Evolutionary conservation across 2,329 filamentous ascomycete species (phyloP).

Genomic region (Cladophialophora chaetospira): DNA sequence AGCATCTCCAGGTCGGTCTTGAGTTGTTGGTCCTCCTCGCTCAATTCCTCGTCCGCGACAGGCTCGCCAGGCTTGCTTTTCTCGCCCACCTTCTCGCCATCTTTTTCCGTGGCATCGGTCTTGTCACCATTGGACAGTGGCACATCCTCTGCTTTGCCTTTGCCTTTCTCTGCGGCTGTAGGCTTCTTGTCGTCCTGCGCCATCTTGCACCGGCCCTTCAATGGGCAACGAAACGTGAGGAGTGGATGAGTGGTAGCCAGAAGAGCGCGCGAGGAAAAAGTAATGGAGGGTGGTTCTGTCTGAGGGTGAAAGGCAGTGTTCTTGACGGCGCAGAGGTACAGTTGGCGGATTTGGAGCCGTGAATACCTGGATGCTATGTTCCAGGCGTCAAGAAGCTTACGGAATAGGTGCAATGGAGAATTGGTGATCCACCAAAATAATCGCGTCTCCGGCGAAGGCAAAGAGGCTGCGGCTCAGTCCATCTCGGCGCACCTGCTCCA

Average conservation of each 20-base stretch:
- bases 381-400: constrained; percentile 29
- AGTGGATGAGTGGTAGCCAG: not conserved
- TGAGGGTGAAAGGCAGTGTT: too few relatives aligned
- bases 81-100: constrained; percentile 71
- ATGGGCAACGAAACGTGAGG: constrained; percentile 19
- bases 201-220: constrained; percentile 57
- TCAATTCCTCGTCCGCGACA: constrained; percentile 74
- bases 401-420: constrained; percentile 22
- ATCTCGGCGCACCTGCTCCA: constrained; percentile 3
- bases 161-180: constrained; percentile 88
- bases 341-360: not conserved
- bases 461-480: constrained; percentile 4
- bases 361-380: not conserved
- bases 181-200: constrained; percentile 89
- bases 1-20: constrained; percentile 98
- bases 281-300: not conserved
- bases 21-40: constrained; percentile 95
- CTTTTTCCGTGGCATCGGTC: constrained; percentile 62
- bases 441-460: constrained; percentile 13
- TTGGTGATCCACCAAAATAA: constrained; percentile 24
- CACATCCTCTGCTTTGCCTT: constrained; percentile 79
- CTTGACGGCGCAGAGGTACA: not conserved
- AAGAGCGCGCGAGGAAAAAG: not conserved
- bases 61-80: constrained; percentile 59
- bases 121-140: constrained; percentile 61